A percentile compares a stretch with the other conserved stretches of the same genome.
These are phyloP conservation scores for Geotrichum cucujoidarum DNA, from an alignment of 1,139 yeast genomes.

Conservation along the genomic window DNA sequence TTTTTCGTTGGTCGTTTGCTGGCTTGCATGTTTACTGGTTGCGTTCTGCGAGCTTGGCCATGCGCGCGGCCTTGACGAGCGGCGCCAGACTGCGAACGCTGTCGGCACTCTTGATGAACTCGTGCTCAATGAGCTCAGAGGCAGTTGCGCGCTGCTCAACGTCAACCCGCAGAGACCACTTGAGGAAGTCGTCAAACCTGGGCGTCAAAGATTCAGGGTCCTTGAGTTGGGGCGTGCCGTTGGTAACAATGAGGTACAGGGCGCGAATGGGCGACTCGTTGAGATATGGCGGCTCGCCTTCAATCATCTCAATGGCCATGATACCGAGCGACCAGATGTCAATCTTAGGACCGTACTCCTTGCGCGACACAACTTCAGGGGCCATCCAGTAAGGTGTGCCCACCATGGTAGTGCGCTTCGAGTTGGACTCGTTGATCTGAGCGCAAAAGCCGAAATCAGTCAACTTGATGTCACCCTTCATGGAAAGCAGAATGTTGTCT, in stretches of 20 bases:
- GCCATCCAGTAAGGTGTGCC: conserved; percentile 99
- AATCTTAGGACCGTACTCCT: conserved; percentile 94
- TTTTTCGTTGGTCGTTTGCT: too few species aligned
- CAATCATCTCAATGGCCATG: conserved; percentile 97
- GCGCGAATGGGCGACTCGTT: conserved; percentile 94
- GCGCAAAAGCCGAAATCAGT: conserved; percentile 84
- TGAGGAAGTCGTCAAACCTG: conserved; percentile 62
- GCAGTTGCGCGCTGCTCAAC: conserved; percentile 83
- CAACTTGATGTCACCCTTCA: conserved; percentile 83
- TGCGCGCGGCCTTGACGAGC: conserved; percentile 77
- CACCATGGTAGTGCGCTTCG: conserved; percentile 94
- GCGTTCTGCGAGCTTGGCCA: conserved; percentile 51
- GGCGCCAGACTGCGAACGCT: conserved; percentile 76
- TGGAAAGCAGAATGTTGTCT: conserved; percentile 78
- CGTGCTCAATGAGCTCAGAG: conserved; percentile 63
- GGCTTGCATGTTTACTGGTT: too few species aligned
- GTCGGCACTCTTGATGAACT: conserved; percentile 69
- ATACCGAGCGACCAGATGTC: conserved; percentile 97
- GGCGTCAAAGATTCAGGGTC: conserved; percentile 79
- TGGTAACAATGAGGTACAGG: conserved; percentile 85
- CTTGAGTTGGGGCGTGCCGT: conserved; percentile 89
- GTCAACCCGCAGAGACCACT: conserved; percentile 78
- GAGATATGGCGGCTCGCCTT: conserved; percentile 96
- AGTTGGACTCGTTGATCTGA: conserved; percentile 77
- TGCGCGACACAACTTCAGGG: conserved; percentile 91